phyloP scores from a whole-genome alignment of 2,329 filamentous ascomycete species.

The Elsinoe ampelina region DNA sequence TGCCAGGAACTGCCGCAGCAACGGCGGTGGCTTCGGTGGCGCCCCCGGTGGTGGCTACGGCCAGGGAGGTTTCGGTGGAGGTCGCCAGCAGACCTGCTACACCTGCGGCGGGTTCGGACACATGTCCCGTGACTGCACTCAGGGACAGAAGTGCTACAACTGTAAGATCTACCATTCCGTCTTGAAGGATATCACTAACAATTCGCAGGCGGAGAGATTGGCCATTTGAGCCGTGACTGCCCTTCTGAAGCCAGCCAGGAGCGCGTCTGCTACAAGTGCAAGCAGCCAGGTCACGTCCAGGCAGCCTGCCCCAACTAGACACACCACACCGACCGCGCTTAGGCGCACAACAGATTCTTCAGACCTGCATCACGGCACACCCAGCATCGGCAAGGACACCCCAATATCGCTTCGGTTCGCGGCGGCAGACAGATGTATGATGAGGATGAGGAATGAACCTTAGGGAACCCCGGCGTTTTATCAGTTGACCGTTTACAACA shows the following conservation, averaged over 20 bases:
- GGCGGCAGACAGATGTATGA: conserved; percentile 10
- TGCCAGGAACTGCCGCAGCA: conserved; percentile 76
- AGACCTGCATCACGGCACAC: conserved; percentile 10
- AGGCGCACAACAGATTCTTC: conserved; percentile 7
- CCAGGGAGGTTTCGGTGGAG: neutral
- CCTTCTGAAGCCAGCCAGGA: conserved; percentile 81
- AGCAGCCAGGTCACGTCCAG: conserved; percentile 82
- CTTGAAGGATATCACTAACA: conserved; percentile 21
- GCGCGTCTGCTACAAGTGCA: conserved; percentile 98
- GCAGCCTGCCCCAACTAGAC: conserved; percentile 78
- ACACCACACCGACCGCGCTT: neutral
- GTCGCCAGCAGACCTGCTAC: conserved; percentile 74
- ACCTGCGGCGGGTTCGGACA: conserved; percentile 95
- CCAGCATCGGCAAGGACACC: conserved; percentile 11
- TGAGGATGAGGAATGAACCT: conserved; percentile 8
- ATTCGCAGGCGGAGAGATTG: conserved; percentile 62
- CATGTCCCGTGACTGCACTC: conserved; percentile 96
- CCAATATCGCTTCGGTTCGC: conserved; percentile 8
- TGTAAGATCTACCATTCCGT: conserved; percentile 45
- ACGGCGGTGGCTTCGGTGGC: conserved; percentile 42
- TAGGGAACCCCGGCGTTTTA: conserved; percentile 3
- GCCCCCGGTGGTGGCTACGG: conserved; percentile 40
- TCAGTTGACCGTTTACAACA: neutral
- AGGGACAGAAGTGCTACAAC: conserved; percentile 99
- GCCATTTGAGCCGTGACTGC: conserved; percentile 93